phyloP scores from a whole-genome alignment of 352 stramenopile genomes.

The Pythium pyrilobum region DNA sequence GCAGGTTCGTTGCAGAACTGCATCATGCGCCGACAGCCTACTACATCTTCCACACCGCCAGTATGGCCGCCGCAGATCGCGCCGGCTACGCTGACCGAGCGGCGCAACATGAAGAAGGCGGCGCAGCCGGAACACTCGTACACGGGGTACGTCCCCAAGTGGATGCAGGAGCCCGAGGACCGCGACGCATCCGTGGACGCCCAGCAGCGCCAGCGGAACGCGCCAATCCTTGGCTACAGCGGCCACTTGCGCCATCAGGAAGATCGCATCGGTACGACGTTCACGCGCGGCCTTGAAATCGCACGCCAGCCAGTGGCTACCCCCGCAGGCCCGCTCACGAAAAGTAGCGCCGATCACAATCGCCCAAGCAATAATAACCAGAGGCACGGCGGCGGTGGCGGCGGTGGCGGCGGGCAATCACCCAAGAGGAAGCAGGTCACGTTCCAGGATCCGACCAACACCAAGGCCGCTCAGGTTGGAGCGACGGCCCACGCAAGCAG shows the following conservation, averaged over 20 bases:
- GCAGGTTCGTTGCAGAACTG: too few species aligned
- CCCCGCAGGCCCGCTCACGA: neutral
- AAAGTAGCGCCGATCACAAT: neutral
- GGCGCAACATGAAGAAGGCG: constrained; percentile 60
- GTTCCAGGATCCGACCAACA: neutral
- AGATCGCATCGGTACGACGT: constrained; percentile 64
- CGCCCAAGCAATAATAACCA: neutral
- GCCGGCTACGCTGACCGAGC: constrained; percentile 41
- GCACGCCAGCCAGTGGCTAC: constrained; percentile 11
- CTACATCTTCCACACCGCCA: neutral
- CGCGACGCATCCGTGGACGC: constrained; percentile 9
- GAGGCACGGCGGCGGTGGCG: neutral
- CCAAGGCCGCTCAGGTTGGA: neutral
- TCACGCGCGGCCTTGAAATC: constrained; percentile 47
- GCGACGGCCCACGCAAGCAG: neutral
- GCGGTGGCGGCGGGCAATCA: neutral
- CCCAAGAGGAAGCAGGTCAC: constrained; percentile 3
- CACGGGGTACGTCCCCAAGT: constrained; percentile 38
- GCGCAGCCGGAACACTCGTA: constrained; percentile 65
- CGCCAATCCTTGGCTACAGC: constrained; percentile 57
- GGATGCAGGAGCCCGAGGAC: constrained; percentile 12
- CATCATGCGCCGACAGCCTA: neutral
- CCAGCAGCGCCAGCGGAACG: constrained; percentile 16
- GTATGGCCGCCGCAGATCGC: constrained; percentile 23
- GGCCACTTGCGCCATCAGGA: constrained; percentile 51